Conservation (phyloP, 2,329 filamentous ascomycete species). For the Epichloe sp. region DNA sequence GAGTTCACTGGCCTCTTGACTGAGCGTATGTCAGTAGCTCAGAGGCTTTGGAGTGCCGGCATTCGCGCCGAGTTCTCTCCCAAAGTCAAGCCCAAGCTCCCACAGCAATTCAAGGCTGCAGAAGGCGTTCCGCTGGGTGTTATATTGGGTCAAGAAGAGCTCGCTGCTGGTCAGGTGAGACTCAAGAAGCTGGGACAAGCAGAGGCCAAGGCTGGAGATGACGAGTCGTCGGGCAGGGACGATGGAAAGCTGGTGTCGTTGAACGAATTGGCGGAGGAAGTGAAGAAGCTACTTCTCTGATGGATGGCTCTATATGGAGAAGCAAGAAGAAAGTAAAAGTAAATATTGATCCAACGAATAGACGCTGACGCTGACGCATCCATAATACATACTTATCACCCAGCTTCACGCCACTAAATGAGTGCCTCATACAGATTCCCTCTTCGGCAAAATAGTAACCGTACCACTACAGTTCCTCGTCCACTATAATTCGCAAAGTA, state of each 20-base stretch:
- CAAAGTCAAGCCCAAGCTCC: slow-evolving; percentile 83
- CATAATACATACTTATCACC: not conserved
- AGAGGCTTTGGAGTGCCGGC: slow-evolving; percentile 70
- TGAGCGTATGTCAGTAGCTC: slow-evolving; percentile 71
- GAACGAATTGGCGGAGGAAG: slow-evolving; percentile 47
- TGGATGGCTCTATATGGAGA: no score
- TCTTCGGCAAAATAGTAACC: no score
- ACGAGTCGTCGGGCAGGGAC: slow-evolving; percentile 83
- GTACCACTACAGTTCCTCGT: no score
- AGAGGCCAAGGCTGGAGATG: slow-evolving; percentile 57
- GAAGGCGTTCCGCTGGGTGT: slow-evolving; percentile 79
- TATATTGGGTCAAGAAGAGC: slow-evolving; percentile 83
- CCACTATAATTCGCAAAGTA: no score
- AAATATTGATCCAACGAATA: not conserved
- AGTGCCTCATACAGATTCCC: no score
- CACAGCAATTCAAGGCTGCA: slow-evolving; percentile 81
- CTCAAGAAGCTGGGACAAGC: slow-evolving; percentile 67
- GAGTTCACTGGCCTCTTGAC: slow-evolving; percentile 67
- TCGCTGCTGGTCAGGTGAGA: slow-evolving; percentile 70
- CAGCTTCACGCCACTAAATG: not conserved
- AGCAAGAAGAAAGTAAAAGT: not conserved
- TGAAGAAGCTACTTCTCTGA: slow-evolving; percentile 28
- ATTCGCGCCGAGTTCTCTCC: slow-evolving; percentile 74
- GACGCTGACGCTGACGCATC: not conserved
- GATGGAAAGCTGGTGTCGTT: slow-evolving; percentile 57